Conservation (phyloP, 2,329 filamentous ascomycete genomes). For the Colletotrichum gigasporum region DNA sequence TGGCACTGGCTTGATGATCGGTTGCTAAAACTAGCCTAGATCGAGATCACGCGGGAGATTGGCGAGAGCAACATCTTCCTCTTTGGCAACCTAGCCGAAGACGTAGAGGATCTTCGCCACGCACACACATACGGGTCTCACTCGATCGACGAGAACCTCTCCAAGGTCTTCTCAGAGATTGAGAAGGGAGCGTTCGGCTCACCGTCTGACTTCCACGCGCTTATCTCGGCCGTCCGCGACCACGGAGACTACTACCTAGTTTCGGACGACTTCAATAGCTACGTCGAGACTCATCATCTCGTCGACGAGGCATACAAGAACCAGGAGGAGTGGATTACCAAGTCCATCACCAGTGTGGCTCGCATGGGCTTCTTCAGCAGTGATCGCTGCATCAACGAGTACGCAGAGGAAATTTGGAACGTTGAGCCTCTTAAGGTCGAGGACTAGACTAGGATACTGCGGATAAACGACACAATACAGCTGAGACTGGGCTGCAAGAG, state of each 20-base stretch:
- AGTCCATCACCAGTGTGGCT: conserved; percentile 87
- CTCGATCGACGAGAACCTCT: conserved; percentile 78
- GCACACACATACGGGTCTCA: conserved; percentile 85
- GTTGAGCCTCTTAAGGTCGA: conserved; percentile 77
- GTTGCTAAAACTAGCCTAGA: conserved; percentile 54
- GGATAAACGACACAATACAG: neutral
- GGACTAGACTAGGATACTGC: conserved; percentile 32
- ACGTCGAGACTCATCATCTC: conserved; percentile 88
- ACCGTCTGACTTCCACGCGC: conserved; percentile 78
- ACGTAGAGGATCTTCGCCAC: conserved; percentile 96
- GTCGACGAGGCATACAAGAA: conserved; percentile 94
- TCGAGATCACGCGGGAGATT: conserved; percentile 97
- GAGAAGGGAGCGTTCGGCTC: conserved; percentile 84
- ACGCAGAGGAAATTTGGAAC: conserved; percentile 98
- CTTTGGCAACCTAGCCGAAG: conserved; percentile 94
- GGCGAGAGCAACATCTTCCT: conserved; percentile 98
- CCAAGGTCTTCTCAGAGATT: conserved; percentile 86
- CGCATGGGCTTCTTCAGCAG: conserved; percentile 98
- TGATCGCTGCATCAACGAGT: conserved; percentile 95
- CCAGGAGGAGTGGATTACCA: conserved; percentile 91
- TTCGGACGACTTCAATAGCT: conserved; percentile 96
- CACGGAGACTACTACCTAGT: conserved; percentile 98
- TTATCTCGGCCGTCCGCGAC: conserved; percentile 86
- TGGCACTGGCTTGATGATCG: conserved; percentile 25
- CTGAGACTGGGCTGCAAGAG: neutral